Percentiles rank a stretch among this genome's conserved stretches.
Evolutionary conservation across 352 stramenopile species (phyloP).

Genomic region (Pythium utonaiense): DNA sequence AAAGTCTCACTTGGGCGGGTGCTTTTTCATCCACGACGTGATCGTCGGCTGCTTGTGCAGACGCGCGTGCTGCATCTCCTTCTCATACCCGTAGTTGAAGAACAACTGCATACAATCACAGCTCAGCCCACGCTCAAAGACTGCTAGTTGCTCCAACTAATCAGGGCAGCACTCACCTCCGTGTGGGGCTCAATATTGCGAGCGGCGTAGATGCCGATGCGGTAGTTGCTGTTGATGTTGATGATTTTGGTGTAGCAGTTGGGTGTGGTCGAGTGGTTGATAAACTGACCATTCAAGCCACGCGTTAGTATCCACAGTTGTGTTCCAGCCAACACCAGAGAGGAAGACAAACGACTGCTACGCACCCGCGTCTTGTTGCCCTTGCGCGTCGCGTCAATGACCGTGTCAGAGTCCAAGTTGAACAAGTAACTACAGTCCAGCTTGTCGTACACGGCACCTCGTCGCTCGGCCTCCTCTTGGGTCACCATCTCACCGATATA

Average conservation of each 20-base stretch:
- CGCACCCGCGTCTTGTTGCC: constrained; percentile 92
- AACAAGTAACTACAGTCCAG: constrained; percentile 91
- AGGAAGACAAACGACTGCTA: neutral
- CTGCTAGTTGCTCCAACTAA: neutral
- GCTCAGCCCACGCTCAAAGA: neutral
- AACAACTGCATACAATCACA: constrained; percentile 51
- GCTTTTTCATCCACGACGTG: constrained; percentile 65
- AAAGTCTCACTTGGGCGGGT: neutral
- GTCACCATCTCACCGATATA: constrained; percentile 94
- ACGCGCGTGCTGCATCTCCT: constrained; percentile 57
- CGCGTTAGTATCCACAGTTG: too few relatives aligned
- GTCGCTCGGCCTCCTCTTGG: constrained; percentile 88
- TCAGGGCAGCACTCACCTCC: constrained; percentile 52
- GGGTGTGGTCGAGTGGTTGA: constrained; percentile 83
- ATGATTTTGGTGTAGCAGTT: constrained; percentile 91
- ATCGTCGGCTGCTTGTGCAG: constrained; percentile 60
- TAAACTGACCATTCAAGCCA: constrained; percentile 68
- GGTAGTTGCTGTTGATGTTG: constrained; percentile 90
- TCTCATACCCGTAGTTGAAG: constrained; percentile 83
- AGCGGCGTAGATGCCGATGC: constrained; percentile 92
- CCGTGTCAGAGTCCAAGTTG: constrained; percentile 90
- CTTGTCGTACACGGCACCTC: constrained; percentile 87
- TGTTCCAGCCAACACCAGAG: too few relatives aligned
- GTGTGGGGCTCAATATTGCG: constrained; percentile 86
- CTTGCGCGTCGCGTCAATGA: constrained; percentile 92